Percentiles rank a stretch among this genome's conserved stretches.
Evolutionary conservation across 2,329 filamentous ascomycete species (phyloP).

Genomic region (Colletotrichum paranaense): DNA sequence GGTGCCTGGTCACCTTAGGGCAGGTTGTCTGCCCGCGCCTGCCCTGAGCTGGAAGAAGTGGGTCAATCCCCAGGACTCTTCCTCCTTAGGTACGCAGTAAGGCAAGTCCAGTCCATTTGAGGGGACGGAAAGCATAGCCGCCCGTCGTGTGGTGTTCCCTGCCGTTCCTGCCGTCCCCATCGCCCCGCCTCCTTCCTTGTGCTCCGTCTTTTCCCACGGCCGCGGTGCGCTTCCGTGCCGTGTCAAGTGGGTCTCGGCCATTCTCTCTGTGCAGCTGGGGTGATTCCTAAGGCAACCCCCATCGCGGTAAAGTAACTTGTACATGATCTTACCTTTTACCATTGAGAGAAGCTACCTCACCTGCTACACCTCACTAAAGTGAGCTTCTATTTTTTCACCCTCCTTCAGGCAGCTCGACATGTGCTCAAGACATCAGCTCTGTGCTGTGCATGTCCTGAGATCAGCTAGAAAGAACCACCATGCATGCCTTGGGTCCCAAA

Average conservation of each 20-base stretch:
- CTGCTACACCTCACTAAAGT: no score
- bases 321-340: not conserved
- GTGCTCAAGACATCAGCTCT: not conserved
- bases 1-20: no score
- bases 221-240: conserved; percentile 5
- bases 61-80: not conserved
- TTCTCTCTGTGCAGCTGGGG: no score
- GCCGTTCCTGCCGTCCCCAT: not conserved
- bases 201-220: conserved; percentile 11
- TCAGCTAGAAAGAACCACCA: not conserved
- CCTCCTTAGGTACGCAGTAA: no score
- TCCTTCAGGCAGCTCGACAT: not conserved
- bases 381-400: not conserved
- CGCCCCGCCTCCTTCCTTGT: not conserved
- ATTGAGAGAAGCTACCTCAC: not conserved
- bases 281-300: not conserved
- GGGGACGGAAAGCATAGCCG: not conserved
- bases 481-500: not conserved
- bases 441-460: conserved; percentile 9
- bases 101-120: not conserved
- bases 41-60: not conserved
- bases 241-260: conserved; percentile 23
- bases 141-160: not conserved
- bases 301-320: not conserved
- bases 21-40: not conserved